Percentiles rank a stretch among this genome's conserved stretches.
Conservation (phyloP, 768 basidiomycete genomes). For the Suillus lakei region DNA sequence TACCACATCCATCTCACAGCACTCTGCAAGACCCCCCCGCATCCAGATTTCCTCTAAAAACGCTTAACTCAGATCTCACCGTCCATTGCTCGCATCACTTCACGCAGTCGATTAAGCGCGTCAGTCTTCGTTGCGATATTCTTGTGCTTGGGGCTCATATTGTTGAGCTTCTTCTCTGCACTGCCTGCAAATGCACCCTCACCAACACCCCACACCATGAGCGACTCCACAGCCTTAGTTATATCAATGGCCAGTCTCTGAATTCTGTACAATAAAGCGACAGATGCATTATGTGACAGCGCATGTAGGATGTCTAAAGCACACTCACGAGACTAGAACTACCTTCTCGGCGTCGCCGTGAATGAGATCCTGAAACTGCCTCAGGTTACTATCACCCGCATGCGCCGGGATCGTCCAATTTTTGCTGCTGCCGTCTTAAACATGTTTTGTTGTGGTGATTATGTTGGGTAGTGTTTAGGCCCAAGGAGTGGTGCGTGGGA, state of each 20-base stretch:
- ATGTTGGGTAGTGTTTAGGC: neutral
- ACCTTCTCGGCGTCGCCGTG: slow-evolving; percentile 87
- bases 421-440: slow-evolving; percentile 80
- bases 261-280: slow-evolving; percentile 42
- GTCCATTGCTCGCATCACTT: slow-evolving; percentile 80
- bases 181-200: slow-evolving; percentile 82
- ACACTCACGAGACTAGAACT: slow-evolving; percentile 71
- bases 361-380: slow-evolving; percentile 87
- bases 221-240: slow-evolving; percentile 70
- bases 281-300: neutral
- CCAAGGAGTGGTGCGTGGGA: neutral
- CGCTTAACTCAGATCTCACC: slow-evolving; percentile 81
- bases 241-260: slow-evolving; percentile 71
- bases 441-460: slow-evolving; percentile 45
- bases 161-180: slow-evolving; percentile 87
- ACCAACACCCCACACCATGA: slow-evolving; percentile 73
- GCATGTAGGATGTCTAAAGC: neutral
- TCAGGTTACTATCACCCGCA: slow-evolving; percentile 74
- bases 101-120: slow-evolving; percentile 65
- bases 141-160: slow-evolving; percentile 91
- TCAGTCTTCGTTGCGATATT: slow-evolving; percentile 77
- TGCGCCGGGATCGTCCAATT: slow-evolving; percentile 83
- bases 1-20: slow-evolving; percentile 78
- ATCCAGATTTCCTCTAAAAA: slow-evolving; percentile 81
- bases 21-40: slow-evolving; percentile 79